Evolutionary conservation across 345 rosid species (phyloP).

Genomic region (Acer campestre): DNA sequence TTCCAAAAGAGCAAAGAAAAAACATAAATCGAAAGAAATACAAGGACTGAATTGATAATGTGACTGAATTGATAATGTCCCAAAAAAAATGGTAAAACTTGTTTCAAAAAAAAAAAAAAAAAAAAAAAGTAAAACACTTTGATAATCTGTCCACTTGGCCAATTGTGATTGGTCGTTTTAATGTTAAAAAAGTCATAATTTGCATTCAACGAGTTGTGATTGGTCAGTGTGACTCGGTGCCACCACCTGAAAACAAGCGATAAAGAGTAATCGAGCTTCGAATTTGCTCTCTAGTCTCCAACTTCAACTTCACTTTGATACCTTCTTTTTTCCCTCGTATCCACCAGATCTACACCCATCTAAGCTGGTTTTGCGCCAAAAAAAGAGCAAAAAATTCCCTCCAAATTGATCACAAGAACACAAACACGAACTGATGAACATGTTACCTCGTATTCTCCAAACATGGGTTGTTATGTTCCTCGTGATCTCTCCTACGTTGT

Average conservation of each 20-base stretch:
- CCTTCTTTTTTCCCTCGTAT: background rate
- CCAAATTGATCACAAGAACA: background rate
- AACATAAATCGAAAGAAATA: no score
- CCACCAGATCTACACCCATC: background rate
- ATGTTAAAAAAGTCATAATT: background rate
- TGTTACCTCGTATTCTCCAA: conserved; percentile 26
- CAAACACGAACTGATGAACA: background rate
- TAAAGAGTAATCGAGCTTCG: background rate
- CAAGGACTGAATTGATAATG: no score
- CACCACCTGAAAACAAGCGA: background rate
- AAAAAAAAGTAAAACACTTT: background rate
- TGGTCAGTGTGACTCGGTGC: background rate
- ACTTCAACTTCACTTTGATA: background rate
- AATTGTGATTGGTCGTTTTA: background rate
- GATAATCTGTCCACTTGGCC: background rate
- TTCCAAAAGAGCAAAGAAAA: no score
- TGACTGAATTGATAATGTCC: no score
- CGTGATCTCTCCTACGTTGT: conserved; percentile 36
- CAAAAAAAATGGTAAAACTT: no score
- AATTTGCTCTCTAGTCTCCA: background rate
- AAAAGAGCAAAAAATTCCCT: background rate
- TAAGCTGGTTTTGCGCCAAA: background rate
- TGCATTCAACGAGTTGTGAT: background rate
- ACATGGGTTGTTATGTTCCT: conserved; percentile 49
- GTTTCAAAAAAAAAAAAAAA: no score